phyloP scores from a whole-genome alignment of 75 land plant species.

The Selaginella moellendorffii region DNA sequence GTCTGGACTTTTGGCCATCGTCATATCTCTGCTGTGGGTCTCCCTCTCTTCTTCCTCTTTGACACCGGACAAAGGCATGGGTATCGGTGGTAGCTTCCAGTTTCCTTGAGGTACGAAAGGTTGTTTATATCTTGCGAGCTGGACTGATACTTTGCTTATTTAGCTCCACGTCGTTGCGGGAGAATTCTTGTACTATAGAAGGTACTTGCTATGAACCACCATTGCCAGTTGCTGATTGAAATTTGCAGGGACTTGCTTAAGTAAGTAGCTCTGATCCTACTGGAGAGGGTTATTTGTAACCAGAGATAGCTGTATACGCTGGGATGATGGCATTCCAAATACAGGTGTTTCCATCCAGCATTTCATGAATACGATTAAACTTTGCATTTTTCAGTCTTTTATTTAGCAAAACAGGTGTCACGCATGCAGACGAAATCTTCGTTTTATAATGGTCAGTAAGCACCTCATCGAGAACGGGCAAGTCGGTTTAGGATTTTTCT shows the following conservation, averaged over 20 bases:
- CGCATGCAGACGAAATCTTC: not conserved
- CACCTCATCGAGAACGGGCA: not conserved
- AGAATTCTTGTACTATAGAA: too few species aligned
- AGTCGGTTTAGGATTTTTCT: not conserved
- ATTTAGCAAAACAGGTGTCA: not conserved
- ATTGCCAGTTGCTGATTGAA: too few species aligned
- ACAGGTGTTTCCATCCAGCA: not conserved
- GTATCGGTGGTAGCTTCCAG: too few species aligned
- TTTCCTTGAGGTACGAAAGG: too few species aligned
- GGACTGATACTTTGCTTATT: too few species aligned
- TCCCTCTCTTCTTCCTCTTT: too few species aligned
- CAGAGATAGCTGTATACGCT: not conserved
- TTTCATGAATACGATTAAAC: not conserved
- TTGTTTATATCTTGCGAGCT: too few species aligned
- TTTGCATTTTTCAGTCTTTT: not conserved
- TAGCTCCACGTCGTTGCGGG: too few species aligned
- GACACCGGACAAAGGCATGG: too few species aligned
- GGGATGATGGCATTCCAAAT: not conserved
- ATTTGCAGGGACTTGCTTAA: too few species aligned
- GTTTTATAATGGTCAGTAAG: not conserved
- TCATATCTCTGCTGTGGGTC: constrained; percentile 47
- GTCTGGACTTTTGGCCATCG: constrained; percentile 64
- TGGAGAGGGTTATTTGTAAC: not conserved
- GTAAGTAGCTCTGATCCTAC: too few species aligned
- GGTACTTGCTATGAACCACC: too few species aligned